Percentiles rank a stretch among this genome's conserved stretches.
Conservation (phyloP, 345 rosid species). For the Rubroshorea leprosula region DNA sequence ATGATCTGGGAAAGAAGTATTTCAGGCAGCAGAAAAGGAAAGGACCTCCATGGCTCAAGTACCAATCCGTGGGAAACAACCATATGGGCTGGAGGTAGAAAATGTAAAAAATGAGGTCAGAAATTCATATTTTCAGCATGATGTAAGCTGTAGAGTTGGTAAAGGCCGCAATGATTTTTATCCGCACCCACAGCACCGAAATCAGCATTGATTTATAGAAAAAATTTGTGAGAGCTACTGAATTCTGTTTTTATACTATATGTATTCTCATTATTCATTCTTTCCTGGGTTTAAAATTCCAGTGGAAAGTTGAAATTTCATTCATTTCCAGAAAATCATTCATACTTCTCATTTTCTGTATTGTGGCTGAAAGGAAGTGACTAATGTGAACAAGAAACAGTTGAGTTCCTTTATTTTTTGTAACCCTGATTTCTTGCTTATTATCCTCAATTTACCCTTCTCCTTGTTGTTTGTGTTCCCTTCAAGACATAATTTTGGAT, state of each 20-base stretch:
- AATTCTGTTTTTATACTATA: conserved; percentile 26
- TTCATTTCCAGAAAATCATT: background rate
- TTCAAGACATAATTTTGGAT: no score
- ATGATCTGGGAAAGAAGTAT: conserved; percentile 67
- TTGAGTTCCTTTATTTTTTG: no score
- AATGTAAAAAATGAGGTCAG: conserved; percentile 28
- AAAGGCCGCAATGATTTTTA: conserved; percentile 33
- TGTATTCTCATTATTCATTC: conserved; percentile 56
- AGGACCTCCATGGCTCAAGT: conserved; percentile 58
- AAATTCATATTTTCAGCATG: conserved; percentile 33
- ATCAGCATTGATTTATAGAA: conserved; percentile 42
- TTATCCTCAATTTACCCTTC: no score
- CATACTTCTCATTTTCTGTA: background rate
- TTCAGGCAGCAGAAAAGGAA: conserved; percentile 76
- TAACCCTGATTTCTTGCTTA: no score
- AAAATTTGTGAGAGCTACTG: conserved; percentile 25
- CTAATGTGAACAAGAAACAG: no score
- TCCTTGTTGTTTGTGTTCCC: no score
- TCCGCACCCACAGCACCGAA: conserved; percentile 34
- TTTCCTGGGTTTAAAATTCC: conserved; percentile 15
- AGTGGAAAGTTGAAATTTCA: conserved; percentile 4
- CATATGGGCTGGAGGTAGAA: conserved; percentile 22
- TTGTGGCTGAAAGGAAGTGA: no score
- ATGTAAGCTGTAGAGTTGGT: conserved; percentile 37
- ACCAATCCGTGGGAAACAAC: conserved; percentile 32